Evolutionary conservation across 2,329 filamentous ascomycete species (phyloP).

Genomic region (Cladosporium colombiae): DNA sequence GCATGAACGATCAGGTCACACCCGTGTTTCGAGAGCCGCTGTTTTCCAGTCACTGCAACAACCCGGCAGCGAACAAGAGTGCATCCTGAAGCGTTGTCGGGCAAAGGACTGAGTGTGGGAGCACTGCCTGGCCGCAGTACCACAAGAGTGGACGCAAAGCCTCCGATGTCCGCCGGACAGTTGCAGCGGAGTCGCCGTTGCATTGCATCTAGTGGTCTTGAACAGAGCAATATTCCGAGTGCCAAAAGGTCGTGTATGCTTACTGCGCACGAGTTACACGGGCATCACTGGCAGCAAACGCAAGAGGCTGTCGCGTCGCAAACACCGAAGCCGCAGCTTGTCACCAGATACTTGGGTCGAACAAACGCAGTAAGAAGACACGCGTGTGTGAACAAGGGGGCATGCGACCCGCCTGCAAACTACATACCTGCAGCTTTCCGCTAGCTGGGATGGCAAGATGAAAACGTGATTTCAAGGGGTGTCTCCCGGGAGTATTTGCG

Average conservation of each 20-base stretch:
- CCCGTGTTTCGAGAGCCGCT: slow-evolving; percentile 13
- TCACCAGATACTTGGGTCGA: background rate
- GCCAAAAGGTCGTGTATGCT: slow-evolving; percentile 5
- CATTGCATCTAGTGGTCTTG: slow-evolving; percentile 16
- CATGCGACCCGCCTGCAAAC: background rate
- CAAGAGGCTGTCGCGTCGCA: background rate
- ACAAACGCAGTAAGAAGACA: background rate
- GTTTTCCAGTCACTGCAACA: slow-evolving; percentile 15
- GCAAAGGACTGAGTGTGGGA: slow-evolving; percentile 14
- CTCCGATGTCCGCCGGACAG: slow-evolving; percentile 20
- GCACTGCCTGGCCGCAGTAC: slow-evolving; percentile 17
- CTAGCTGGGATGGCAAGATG: background rate
- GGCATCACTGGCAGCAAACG: slow-evolving; percentile 14
- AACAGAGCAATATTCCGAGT: background rate
- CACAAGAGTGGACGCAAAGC: slow-evolving; percentile 8
- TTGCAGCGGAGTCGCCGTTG: slow-evolving; percentile 21
- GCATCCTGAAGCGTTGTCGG: slow-evolving; percentile 1
- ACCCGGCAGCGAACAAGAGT: background rate
- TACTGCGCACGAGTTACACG: slow-evolving; percentile 2
- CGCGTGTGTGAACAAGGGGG: background rate
- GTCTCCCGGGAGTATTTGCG: slow-evolving; percentile 10
- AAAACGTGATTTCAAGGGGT: slow-evolving; percentile 18
- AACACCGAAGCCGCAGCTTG: background rate
- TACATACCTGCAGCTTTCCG: slow-evolving; percentile 11
- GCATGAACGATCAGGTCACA: slow-evolving; percentile 12